Conservation (phyloP, 306 rosid species). For the Glycine soja region DNA sequence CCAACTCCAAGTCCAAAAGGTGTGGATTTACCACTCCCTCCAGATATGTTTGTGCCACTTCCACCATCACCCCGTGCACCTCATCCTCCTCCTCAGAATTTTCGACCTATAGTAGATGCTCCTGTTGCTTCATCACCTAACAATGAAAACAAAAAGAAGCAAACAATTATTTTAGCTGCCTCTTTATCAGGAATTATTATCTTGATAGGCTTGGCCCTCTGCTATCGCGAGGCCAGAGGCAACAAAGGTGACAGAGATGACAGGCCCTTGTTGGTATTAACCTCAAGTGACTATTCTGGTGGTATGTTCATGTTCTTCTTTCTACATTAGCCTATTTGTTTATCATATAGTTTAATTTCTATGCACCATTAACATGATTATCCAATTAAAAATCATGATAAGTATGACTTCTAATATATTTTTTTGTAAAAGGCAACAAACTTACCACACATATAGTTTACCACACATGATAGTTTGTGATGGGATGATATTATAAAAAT, state of each 20-base stretch:
- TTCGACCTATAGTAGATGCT: not conserved
- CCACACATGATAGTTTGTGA: not conserved
- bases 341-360: not conserved
- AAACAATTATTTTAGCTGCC: constrained; percentile 28
- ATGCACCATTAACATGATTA: not conserved
- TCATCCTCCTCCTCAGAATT: not conserved
- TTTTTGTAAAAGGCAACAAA: not conserved
- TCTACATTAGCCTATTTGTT: constrained; percentile 1
- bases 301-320: constrained; percentile 55
- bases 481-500: not conserved
- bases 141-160: not conserved
- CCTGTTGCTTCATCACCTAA: constrained; percentile 24
- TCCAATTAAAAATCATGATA: not conserved
- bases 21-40: constrained; percentile 23
- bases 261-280: constrained; percentile 57
- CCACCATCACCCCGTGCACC: not conserved
- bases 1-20: not conserved
- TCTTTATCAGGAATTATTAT: constrained; percentile 46
- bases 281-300: constrained; percentile 53
- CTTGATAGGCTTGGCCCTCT: constrained; percentile 51
- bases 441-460: not conserved
- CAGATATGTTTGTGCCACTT: not conserved
- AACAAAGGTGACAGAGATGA: constrained; percentile 55
- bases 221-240: constrained; percentile 47
- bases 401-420: not conserved